phyloP scores from a whole-genome alignment of 345 rosid species.

The Trapa incisa region DNA sequence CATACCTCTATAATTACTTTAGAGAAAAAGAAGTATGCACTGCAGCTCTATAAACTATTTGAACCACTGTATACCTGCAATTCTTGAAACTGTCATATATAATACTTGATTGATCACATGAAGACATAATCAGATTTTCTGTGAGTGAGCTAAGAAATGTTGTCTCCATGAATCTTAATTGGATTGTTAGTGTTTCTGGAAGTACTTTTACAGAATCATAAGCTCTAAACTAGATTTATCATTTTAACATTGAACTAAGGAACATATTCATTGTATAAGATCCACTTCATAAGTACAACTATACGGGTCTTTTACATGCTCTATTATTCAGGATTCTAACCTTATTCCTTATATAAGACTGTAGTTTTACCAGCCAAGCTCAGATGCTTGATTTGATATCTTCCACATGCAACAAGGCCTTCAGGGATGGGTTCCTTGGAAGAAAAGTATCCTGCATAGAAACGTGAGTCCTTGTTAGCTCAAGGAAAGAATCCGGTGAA shows the following conservation, averaged over 20 bases:
- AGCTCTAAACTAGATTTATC: background rate
- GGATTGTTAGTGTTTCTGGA: background rate
- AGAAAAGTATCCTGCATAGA: conserved; percentile 64
- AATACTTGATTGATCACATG: background rate
- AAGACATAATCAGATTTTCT: background rate
- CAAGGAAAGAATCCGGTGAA: background rate
- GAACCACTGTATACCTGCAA: background rate
- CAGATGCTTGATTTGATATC: conserved; percentile 34
- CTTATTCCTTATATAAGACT: background rate
- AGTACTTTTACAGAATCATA: background rate
- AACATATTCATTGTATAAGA: background rate
- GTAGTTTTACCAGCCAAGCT: background rate
- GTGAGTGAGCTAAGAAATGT: background rate
- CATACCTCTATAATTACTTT: background rate
- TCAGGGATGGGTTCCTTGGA: conserved; percentile 49
- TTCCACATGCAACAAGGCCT: conserved; percentile 28
- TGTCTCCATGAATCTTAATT: background rate
- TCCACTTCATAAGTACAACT: background rate
- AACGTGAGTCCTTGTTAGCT: background rate
- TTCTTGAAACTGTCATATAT: background rate
- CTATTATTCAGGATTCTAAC: background rate
- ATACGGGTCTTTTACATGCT: background rate
- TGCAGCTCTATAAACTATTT: background rate
- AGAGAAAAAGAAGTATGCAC: background rate
- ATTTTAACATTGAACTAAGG: background rate